Base-by-base conservation (phyloP, 108 stramenopile species). In the Aurantiochytrium sp. region DNA sequence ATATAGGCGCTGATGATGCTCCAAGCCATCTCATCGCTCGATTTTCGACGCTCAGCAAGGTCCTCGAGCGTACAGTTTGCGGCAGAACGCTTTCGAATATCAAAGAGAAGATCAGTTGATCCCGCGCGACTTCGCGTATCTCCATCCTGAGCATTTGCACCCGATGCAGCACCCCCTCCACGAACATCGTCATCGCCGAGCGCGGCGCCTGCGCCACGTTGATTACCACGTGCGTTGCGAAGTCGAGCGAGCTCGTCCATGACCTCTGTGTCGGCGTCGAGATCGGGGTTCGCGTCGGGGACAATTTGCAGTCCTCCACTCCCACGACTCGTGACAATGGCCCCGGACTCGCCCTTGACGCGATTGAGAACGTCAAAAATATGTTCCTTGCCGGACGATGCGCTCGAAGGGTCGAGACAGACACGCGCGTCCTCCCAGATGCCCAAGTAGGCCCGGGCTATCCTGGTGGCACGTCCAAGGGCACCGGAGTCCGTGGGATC, bases 291-390 rank as follows among this genome's bases (percentile, higher is more conserved):
- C 21, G 64, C 35, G 64, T 69, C 64, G 25, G 25, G 64, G 8
- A 23, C 64, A 23, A 69, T 42, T 18, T 69, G 64, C 64, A 69
- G 42, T 8, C 64, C 64, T 8, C 64, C 64, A 18, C 64, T 69
- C 8, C 64, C 64, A 2, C 64, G 64, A 23, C 64, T 69, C 1
- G 35, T 69, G 25, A 69, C 18, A 18, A 69, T 69, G 10, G 64
- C 64, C 64, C 64, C 64, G 8, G 64, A 14, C 51, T 83, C 76
- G 45, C 76, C 76, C 28, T 83, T 83, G 76, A 83, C 76, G 51
- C 76, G 76, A 53, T 83, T 83, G 76, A 83, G 76, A 6, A 83
- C 76, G 28, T 83, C 76, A 53, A 83, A 83, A 35, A 83, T 83
- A 45, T 83, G 76, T 4, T 83, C 76, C 28, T 83, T 83, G 6